These are phyloP conservation scores for Colletotrichum graminicola DNA, from an alignment of 2,329 filamentous ascomycete genomes.

Conservation along the genomic window DNA sequence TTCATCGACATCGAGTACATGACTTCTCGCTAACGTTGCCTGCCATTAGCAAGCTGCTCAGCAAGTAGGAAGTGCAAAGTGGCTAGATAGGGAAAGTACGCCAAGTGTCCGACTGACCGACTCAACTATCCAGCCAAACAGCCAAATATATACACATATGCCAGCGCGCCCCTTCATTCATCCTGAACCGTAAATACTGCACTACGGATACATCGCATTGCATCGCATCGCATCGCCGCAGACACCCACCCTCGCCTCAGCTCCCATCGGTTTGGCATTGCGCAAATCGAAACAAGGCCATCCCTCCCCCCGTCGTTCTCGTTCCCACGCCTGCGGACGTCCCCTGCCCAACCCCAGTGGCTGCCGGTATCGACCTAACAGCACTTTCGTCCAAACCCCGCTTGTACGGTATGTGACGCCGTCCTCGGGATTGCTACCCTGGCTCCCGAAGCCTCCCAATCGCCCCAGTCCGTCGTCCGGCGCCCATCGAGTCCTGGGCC, in stretches of 20 bases:
- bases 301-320: slow-evolving; percentile 32
- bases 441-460: slow-evolving; percentile 32
- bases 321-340: slow-evolving; percentile 34
- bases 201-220: not conserved
- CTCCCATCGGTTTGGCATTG: not conserved
- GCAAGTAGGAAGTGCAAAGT: not conserved
- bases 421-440: slow-evolving; percentile 31
- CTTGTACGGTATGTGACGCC: slow-evolving; percentile 33
- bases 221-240: not conserved
- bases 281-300: slow-evolving; percentile 31
- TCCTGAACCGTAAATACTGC: not conserved
- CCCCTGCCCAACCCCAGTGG: slow-evolving; percentile 33
- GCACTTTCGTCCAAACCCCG: slow-evolving; percentile 39
- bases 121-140: not conserved
- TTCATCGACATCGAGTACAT: not conserved
- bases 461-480: not conserved
- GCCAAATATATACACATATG: not conserved
- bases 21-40: not conserved
- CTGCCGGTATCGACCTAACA: slow-evolving; percentile 29
- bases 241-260: not conserved
- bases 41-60: not conserved
- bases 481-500: not conserved
- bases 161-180: not conserved
- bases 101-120: not conserved
- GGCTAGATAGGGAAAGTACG: not conserved